Evolutionary conservation across 1,139 yeast species (phyloP).

Genomic region (Kazachstania sp.): DNA sequence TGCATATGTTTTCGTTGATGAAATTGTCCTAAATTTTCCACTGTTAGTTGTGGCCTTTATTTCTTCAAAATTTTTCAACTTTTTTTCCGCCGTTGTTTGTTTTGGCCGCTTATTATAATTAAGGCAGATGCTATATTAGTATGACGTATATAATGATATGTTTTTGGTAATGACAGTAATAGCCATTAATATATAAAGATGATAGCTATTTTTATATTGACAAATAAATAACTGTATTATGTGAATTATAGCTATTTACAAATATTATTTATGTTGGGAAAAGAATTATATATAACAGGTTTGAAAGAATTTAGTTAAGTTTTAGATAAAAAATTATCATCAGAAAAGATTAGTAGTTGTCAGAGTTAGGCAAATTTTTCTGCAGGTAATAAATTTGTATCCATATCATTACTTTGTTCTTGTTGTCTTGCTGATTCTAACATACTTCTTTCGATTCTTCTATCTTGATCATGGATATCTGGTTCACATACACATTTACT

Average conservation of each 20-base stretch:
- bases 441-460: conserved; percentile 19
- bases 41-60: background rate
- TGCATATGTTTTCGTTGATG: no score
- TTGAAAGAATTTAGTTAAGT: background rate
- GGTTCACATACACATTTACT: conserved; percentile 11
- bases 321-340: no score
- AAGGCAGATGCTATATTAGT: no score
- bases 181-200: no score
- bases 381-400: conserved; percentile 25
- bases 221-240: background rate
- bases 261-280: no score
- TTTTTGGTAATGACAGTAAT: no score
- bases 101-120: no score
- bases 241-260: background rate
- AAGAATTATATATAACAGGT: no score
- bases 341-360: no score
- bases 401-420: conserved; percentile 29
- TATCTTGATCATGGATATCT: conserved; percentile 14
- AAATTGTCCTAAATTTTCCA: background rate
- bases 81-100: background rate
- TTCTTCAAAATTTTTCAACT: background rate
- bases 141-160: no score
- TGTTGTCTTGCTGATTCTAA: conserved; percentile 20
- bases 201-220: no score
- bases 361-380: conserved; percentile 20